Evolutionary conservation across 2,329 filamentous ascomycete genomes (phyloP).

Genomic region (Rasamsonia emersonii): DNA sequence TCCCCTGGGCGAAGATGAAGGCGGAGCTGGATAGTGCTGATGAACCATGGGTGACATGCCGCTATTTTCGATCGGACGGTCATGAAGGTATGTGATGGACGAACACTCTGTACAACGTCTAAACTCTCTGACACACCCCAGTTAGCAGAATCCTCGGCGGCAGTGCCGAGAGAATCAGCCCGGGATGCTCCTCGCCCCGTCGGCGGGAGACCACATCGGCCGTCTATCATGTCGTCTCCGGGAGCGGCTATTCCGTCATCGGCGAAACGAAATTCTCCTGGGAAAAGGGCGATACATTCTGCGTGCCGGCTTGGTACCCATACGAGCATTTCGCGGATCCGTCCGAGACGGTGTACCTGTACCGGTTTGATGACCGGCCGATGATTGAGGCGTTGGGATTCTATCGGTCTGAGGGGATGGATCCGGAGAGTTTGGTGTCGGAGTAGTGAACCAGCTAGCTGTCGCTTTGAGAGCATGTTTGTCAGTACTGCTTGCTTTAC

Average conservation of each 20-base stretch:
- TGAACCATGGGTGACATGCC: conserved; percentile 20
- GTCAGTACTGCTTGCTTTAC: too few species aligned
- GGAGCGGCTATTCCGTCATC: conserved; percentile 36
- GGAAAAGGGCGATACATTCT: conserved; percentile 48
- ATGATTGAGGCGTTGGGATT: conserved; percentile 47
- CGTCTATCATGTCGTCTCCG: conserved; percentile 46
- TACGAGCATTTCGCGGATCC: conserved; percentile 40
- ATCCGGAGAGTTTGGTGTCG: conserved; percentile 34
- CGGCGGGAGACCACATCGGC: conserved; percentile 44
- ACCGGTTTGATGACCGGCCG: conserved; percentile 47
- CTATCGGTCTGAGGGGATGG: conserved; percentile 34
- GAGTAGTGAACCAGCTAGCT: too few species aligned
- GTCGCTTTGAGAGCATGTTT: too few species aligned
- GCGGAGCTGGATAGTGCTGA: conserved; percentile 26
- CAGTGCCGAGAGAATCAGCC: conserved; percentile 37
- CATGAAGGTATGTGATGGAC: conserved; percentile 20
- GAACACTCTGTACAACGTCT: neutral
- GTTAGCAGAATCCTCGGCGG: conserved; percentile 43
- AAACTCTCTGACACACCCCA: conserved; percentile 13
- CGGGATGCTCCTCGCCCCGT: conserved; percentile 26
- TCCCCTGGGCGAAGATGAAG: conserved; percentile 43
- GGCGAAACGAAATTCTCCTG: conserved; percentile 32
- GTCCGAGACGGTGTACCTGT: conserved; percentile 38
- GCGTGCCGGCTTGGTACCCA: conserved; percentile 44
- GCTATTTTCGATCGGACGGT: conserved; percentile 29